Conservation (phyloP, 495 filamentous ascomycete genomes). For the Neurospora sp. region DNA sequence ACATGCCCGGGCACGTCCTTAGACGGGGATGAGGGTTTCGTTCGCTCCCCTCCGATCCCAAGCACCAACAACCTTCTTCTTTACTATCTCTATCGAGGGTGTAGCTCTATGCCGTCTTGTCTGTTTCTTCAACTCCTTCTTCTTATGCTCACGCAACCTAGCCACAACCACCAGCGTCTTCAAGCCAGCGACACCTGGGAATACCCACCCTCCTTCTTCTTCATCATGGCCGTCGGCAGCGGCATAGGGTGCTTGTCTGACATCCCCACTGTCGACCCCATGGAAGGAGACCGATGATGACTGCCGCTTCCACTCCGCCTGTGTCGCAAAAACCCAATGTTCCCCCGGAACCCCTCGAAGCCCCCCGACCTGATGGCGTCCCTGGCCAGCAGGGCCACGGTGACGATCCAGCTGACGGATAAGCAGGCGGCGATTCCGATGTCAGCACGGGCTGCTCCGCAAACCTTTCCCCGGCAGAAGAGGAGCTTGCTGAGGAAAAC, state of each 20-base stretch:
- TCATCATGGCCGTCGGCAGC: neutral
- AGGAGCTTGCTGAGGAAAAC: slow-evolving; percentile 48
- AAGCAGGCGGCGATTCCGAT: slow-evolving; percentile 35
- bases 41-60: slow-evolving; percentile 1
- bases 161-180: neutral
- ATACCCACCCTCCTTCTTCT: neutral
- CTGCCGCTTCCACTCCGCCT: neutral
- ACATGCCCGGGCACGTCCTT: neutral
- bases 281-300: neutral
- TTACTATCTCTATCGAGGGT: slow-evolving; percentile 1
- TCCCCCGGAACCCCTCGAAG: neutral
- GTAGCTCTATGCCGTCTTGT: neutral
- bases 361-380: slow-evolving; percentile 29
- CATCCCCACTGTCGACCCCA: neutral
- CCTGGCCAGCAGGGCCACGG: slow-evolving; percentile 22
- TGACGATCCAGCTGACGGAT: slow-evolving; percentile 34
- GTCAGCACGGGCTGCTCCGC: slow-evolving; percentile 36
- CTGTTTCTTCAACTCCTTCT: neutral
- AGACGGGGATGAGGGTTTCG: neutral
- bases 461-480: slow-evolving; percentile 43
- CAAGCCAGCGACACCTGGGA: neutral
- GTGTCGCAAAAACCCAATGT: neutral
- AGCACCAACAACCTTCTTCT: slow-evolving; percentile 1
- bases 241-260: neutral
- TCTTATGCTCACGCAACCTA: neutral